These are phyloP conservation scores for Taphrina betulina DNA, from an alignment of 1,139 yeast species.

Conservation along the genomic window DNA sequence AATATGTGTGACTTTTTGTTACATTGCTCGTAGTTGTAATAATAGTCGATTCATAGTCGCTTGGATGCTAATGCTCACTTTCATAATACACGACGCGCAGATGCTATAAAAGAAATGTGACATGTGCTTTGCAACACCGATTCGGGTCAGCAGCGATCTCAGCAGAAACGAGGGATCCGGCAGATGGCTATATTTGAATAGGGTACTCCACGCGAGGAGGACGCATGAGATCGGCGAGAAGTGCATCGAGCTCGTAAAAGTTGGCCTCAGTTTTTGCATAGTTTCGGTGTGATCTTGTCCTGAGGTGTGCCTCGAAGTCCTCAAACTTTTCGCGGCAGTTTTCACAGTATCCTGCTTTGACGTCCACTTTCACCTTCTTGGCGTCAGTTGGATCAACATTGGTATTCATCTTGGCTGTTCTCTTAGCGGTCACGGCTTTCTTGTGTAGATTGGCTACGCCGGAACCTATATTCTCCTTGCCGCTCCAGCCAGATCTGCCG, in stretches of 20 bases:
- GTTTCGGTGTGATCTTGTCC: conserved; percentile 67
- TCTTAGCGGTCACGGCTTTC: conserved; percentile 23
- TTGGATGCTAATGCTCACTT: too few relatives aligned
- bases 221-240: conserved; percentile 54
- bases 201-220: conserved; percentile 5
- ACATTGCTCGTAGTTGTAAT: too few relatives aligned
- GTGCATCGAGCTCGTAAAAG: conserved; percentile 72
- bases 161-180: too few relatives aligned
- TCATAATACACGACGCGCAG: too few relatives aligned
- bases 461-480: conserved; percentile 21
- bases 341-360: conserved; percentile 74
- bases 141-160: too few relatives aligned
- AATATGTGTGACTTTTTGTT: too few relatives aligned
- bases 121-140: too few relatives aligned
- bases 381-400: conserved; percentile 14
- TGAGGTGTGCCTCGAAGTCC: conserved; percentile 72
- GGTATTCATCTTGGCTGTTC: conserved; percentile 11
- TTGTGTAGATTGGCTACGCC: conserved; percentile 22
- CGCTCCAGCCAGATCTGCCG: conserved; percentile 22
- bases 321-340: conserved; percentile 88
- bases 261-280: conserved; percentile 74
- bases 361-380: conserved; percentile 32
- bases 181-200: background rate
- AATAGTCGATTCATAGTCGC: too few relatives aligned
- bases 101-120: too few relatives aligned